Base-by-base conservation (phyloP, 441 rosid species). In the Melastoma candidum region DNA sequence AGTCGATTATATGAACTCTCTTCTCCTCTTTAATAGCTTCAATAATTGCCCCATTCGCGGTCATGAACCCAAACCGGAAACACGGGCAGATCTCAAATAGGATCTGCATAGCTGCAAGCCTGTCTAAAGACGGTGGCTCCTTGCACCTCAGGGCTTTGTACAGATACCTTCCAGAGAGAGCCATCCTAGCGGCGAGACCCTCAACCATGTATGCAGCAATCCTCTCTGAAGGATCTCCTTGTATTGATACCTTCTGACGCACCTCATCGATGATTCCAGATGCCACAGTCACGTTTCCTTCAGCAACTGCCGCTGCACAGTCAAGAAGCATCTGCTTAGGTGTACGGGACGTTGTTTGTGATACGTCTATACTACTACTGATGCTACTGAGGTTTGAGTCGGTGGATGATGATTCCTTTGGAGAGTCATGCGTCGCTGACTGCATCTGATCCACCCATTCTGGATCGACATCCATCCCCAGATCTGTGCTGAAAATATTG, bases 101-200 rank as follows among this genome's bases (percentile, higher is more conserved):
- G 48, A 94, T 87, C 64, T 94, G 99, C 99, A 94, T 94, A 0
- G 99, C 99, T 39, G 99, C 97, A 29, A 94, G 94, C 69, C 97
- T 78, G 64, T 94, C 95, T 45, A 77, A 76, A 17, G 96, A 78
- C 57, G 99, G 99, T 59, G 99, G 95, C 68, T 87, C 99, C 72
- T 94, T 94, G 82, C 99, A 94, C 73, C 77, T 94, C 64, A 94
- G 69, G 53, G 99, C 82, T 72, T 67, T 84, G 68, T 94, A 94
- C 4, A 94, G 81, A 51, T 60, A 82, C 61, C 77, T 89, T 26
- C 99, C 99, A 17, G 99, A 89, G 24, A 80, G 70, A 65, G 97
- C 95, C 83, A 94, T 74, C 48, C 93, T 83, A 52, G 99, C 99
- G 22, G 89, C 99, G 58, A 94, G 82, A 48, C 99, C 97, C 80